Conservation (phyloP, 2,329 filamentous ascomycete species). For the Neofusicoccum parvum region DNA sequence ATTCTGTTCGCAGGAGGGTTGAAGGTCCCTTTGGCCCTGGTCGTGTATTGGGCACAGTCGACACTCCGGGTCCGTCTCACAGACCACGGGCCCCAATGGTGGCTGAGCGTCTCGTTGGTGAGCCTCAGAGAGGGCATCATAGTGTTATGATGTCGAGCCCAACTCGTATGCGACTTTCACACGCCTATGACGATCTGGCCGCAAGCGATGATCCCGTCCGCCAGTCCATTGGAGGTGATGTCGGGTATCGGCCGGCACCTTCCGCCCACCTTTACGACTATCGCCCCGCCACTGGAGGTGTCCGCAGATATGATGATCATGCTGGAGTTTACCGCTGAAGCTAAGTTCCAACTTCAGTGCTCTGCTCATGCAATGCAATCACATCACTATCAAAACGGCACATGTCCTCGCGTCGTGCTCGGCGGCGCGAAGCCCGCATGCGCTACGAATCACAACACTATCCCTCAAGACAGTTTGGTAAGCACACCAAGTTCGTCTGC, state of each 20-base stretch:
- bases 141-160: neutral
- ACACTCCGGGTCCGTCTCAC: neutral
- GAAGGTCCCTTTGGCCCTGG: neutral
- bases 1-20: constrained; percentile 1
- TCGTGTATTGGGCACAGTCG: neutral
- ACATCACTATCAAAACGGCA: neutral
- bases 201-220: neutral
- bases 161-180: neutral
- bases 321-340: neutral
- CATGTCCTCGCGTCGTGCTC: neutral
- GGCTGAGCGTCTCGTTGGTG: neutral
- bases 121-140: neutral
- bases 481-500: no score
- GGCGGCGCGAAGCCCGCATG: no score
- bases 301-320: neutral
- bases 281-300: neutral
- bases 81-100: neutral
- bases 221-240: neutral
- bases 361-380: neutral
- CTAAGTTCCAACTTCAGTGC: neutral
- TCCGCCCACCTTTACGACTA: neutral
- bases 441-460: no score
- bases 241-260: neutral
- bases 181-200: neutral
- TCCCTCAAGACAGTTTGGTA: no score